Evolutionary conservation across 768 basidiomycete species (phyloP), one percentile per base, ranked within the genome.

Genomic region (Leucocoprinus leucothites): DNA sequence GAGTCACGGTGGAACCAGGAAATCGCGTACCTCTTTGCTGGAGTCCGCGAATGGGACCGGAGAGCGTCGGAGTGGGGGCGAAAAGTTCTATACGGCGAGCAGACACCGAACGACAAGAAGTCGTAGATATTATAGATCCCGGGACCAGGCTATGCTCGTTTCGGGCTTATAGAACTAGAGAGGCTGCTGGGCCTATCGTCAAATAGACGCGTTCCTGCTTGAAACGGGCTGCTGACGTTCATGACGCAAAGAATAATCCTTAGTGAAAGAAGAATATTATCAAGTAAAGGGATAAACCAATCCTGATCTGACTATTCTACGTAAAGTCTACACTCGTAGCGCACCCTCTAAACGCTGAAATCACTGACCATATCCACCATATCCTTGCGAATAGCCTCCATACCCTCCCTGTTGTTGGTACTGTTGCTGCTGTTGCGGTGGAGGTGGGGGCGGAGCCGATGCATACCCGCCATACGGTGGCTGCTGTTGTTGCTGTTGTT

Each of bases 1-100:
- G 74, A 86, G 59, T 74, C 74, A 14, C 72, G 66, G 47, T 87
- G 85, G 85, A 87, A 87, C 61, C 67, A 74, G 13, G 77, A 86
- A 57, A 61, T 86, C 18, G 81, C 74, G 4, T 63, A 63, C 36
- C 57, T 81, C 21, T 80, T 79, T 54, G 60, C 66, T 19, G 74
- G 76, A 11, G 69, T 78, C 52, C 67, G 73, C 22, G 67, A 67
- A 31, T 78, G 76, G 73, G 83, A 84, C 53, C 71, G 64, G 31
- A 72, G 70, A 5, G 74, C 72, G 26, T 69, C 70, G 43, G 75
- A 72, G 5, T 80, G 80, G 81, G 77, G 80, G 21, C 64, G 64
- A 60, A 74, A 63, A 42, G 47, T 75, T 54, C 45, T 85, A 48
- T 81, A 82, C 61, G 78, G 80, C 4, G 43, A 52, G 47, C 53